Conservation (phyloP, 2,329 filamentous ascomycete genomes). For the Xylariaceae sp. region DNA sequence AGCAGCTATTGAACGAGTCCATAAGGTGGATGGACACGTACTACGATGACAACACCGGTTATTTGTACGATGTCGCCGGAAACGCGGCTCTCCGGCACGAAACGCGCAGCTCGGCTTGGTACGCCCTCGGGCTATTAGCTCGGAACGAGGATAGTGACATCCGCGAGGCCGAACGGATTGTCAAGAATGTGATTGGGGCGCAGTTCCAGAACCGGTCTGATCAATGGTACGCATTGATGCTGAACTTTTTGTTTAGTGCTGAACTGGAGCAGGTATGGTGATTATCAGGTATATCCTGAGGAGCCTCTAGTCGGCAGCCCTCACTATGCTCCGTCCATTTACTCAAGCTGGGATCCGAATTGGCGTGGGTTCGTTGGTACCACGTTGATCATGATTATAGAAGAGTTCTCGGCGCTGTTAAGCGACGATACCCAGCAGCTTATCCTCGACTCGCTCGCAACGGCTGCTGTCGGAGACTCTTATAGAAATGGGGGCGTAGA, state of each 20-base stretch:
- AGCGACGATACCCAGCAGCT: conserved; percentile 40
- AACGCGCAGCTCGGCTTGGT: conserved; percentile 61
- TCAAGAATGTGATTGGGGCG: conserved; percentile 54
- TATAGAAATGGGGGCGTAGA: conserved; percentile 64
- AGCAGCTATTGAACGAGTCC: conserved; percentile 49
- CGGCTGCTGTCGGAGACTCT: conserved; percentile 59
- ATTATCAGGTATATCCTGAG: conserved; percentile 58
- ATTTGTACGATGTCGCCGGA: conserved; percentile 54
- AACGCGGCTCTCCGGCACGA: conserved; percentile 54
- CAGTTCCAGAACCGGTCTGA: conserved; percentile 55
- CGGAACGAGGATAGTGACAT: conserved; percentile 55
- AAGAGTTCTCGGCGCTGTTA: conserved; percentile 57
- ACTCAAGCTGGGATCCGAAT: conserved; percentile 59
- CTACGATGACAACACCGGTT: conserved; percentile 55
- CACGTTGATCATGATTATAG: conserved; percentile 58
- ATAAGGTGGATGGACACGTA: conserved; percentile 59
- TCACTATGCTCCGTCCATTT: conserved; percentile 45
- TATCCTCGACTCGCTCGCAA: conserved; percentile 57
- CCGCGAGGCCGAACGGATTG: conserved; percentile 54
- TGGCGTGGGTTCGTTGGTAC: conserved; percentile 67
- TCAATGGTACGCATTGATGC: conserved; percentile 53
- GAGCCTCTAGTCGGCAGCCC: conserved; percentile 58
- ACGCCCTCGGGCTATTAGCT: conserved; percentile 59
- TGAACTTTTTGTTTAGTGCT: neutral
- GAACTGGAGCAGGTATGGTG: conserved; percentile 42